These are phyloP conservation scores for Talaromyces albobiverticillius DNA, from an alignment of 2,329 filamentous ascomycete genomes.

Conservation along the genomic window DNA sequence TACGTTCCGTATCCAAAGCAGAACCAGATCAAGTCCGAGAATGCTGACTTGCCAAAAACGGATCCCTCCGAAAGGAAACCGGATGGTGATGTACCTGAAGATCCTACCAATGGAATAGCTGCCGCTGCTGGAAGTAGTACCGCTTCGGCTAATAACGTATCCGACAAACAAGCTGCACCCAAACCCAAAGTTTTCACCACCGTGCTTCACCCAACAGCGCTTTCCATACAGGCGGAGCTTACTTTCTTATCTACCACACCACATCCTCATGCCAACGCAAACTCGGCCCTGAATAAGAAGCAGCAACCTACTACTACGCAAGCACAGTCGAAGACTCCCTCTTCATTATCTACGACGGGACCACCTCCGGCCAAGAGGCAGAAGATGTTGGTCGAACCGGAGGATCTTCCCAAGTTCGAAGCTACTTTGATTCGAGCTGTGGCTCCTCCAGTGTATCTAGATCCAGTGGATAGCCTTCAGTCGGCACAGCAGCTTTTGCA, in stretches of 20 bases:
- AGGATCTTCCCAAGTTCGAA: slow-evolving; percentile 72
- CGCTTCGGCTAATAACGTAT: slow-evolving; percentile 12
- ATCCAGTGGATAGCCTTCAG: slow-evolving; percentile 67
- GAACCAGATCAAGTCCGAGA: slow-evolving; percentile 32
- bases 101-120: slow-evolving; percentile 26
- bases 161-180: slow-evolving; percentile 47
- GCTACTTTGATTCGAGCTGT: slow-evolving; percentile 71
- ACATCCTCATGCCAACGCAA: slow-evolving; percentile 44
- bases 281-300: slow-evolving; percentile 35
- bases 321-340: slow-evolving; percentile 52
- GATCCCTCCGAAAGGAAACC: slow-evolving; percentile 21
- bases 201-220: slow-evolving; percentile 79
- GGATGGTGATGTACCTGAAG: slow-evolving; percentile 20
- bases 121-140: slow-evolving; percentile 15
- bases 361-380: slow-evolving; percentile 59
- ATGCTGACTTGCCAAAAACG: slow-evolving; percentile 23
- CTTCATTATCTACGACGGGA: slow-evolving; percentile 59
- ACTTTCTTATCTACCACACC: slow-evolving; percentile 72
- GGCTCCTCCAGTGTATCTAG: slow-evolving; percentile 70
- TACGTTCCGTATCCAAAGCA: slow-evolving; percentile 69
- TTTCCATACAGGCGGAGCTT: slow-evolving; percentile 73
- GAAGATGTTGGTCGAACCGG: slow-evolving; percentile 76
- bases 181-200: slow-evolving; percentile 67
- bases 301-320: slow-evolving; percentile 46
- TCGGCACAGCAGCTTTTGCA: slow-evolving; percentile 72